These are phyloP conservation scores for Auricularia cornea DNA, from an alignment of 768 basidiomycete species.

Conservation along the genomic window DNA sequence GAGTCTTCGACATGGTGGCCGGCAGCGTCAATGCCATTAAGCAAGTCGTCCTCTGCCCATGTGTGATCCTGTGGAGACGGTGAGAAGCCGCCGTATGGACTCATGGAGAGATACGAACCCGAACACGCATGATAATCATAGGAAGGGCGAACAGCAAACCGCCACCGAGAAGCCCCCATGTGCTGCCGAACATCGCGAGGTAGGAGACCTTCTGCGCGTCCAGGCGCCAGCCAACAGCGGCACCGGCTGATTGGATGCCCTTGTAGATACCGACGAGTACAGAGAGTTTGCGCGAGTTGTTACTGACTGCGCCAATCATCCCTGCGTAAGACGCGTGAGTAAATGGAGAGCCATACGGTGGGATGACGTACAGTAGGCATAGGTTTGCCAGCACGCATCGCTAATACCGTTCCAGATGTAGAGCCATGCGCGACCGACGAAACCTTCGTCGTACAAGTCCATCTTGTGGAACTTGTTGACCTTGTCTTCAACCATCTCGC, in stretches of 20 bases:
- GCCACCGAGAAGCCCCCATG: slow-evolving; percentile 58
- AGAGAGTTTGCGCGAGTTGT: slow-evolving; percentile 70
- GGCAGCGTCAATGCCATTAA: background rate
- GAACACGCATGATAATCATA: slow-evolving; percentile 66
- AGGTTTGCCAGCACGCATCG: slow-evolving; percentile 82
- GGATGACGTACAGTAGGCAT: slow-evolving; percentile 59
- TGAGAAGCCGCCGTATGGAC: background rate
- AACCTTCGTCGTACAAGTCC: slow-evolving; percentile 50
- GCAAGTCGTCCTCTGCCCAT: background rate
- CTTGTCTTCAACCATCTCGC: slow-evolving; percentile 26
- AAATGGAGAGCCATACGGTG: background rate
- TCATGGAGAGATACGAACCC: slow-evolving; percentile 14
- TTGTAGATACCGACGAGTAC: slow-evolving; percentile 78
- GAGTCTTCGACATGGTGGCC: background rate
- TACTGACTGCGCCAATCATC: slow-evolving; percentile 62
- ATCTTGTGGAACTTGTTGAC: slow-evolving; percentile 30
- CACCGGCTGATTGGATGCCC: slow-evolving; percentile 69
- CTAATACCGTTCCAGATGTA: slow-evolving; percentile 68
- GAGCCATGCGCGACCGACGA: slow-evolving; percentile 47
- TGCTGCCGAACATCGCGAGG: slow-evolving; percentile 65
- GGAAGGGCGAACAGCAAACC: slow-evolving; percentile 59
- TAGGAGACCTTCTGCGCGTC: slow-evolving; percentile 40
- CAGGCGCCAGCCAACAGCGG: slow-evolving; percentile 62
- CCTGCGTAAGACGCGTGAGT: background rate
- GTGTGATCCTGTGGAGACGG: background rate